A percentile compares a stretch with the other conserved stretches of the same genome.
These are phyloP conservation scores for Schizothecium vesticola DNA, from an alignment of 495 filamentous ascomycete species.

Conservation along the genomic window DNA sequence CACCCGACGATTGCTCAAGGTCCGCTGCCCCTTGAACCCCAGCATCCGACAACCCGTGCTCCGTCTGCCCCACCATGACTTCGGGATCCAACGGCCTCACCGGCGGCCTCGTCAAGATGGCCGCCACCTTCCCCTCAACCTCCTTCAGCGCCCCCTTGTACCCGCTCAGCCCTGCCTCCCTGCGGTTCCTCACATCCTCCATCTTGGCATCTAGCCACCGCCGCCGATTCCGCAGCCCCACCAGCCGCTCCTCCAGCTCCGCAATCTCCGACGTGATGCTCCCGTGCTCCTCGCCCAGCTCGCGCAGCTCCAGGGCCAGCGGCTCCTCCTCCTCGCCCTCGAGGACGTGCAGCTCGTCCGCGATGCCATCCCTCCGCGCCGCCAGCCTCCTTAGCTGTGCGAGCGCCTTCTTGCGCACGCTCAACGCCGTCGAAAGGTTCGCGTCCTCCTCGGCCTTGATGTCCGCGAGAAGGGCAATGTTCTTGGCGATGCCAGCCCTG, in stretches of 20 bases:
- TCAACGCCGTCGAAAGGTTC: slow-evolving; percentile 52
- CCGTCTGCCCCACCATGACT: slow-evolving; percentile 21
- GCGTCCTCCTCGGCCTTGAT: slow-evolving; percentile 68
- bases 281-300: slow-evolving; percentile 46
- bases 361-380: slow-evolving; percentile 43
- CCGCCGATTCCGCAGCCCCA: slow-evolving; percentile 59
- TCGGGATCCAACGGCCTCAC: slow-evolving; percentile 39
- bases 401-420: slow-evolving; percentile 53
- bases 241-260: slow-evolving; percentile 56
- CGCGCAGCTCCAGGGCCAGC: slow-evolving; percentile 55
- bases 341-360: slow-evolving; percentile 36
- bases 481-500: slow-evolving; percentile 61
- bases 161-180: slow-evolving; percentile 48
- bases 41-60: not conserved
- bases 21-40: slow-evolving; percentile 20
- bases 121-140: slow-evolving; percentile 71
- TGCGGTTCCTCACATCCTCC: slow-evolving; percentile 55
- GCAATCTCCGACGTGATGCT: slow-evolving; percentile 55
- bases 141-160: slow-evolving; percentile 52
- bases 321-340: slow-evolving; percentile 37
- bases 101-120: slow-evolving; percentile 63
- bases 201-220: slow-evolving; percentile 56
- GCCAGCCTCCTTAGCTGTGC: slow-evolving; percentile 57
- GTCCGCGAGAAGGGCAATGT: slow-evolving; percentile 65
- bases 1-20: slow-evolving; percentile 20